Evolutionary conservation across 106 monocot genomes (phyloP).

Genomic region (Ottelia alismoides): DNA sequence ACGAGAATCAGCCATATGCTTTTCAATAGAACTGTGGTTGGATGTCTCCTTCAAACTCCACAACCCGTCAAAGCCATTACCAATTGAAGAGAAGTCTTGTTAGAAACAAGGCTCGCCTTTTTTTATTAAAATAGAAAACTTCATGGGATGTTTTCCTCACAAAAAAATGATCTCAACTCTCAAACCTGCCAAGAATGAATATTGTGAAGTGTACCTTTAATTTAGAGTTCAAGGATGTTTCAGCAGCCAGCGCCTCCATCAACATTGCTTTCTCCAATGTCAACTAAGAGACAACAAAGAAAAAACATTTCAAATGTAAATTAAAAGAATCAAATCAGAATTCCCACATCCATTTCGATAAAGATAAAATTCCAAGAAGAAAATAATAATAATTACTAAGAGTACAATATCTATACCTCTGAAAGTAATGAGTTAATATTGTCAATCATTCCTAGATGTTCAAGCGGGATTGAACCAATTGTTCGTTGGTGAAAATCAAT

Average conservation of each 20-base stretch:
- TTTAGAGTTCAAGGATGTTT: slow-evolving; percentile 58
- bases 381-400: background rate
- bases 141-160: no score
- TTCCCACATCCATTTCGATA: background rate
- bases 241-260: slow-evolving; percentile 43
- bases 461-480: slow-evolving; percentile 37
- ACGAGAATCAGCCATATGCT: no score
- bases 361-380: background rate
- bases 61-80: no score
- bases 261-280: slow-evolving; percentile 74
- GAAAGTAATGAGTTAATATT: slow-evolving; percentile 80
- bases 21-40: no score
- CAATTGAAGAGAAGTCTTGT: no score
- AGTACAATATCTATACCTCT: slow-evolving; percentile 53
- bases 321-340: background rate
- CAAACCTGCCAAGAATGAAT: no score
- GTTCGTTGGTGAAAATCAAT: slow-evolving; percentile 9
- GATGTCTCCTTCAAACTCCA: no score
- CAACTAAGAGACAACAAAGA: slow-evolving; percentile 35
- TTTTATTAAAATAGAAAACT: no score
- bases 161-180: no score
- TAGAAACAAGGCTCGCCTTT: no score
- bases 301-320: no score
- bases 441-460: slow-evolving; percentile 77
- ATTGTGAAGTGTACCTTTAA: slow-evolving; percentile 84